These are phyloP conservation scores for Pseudozyma flocculosa DNA, from an alignment of 1,284 basidiomycete genomes.

Conservation along the genomic window DNA sequence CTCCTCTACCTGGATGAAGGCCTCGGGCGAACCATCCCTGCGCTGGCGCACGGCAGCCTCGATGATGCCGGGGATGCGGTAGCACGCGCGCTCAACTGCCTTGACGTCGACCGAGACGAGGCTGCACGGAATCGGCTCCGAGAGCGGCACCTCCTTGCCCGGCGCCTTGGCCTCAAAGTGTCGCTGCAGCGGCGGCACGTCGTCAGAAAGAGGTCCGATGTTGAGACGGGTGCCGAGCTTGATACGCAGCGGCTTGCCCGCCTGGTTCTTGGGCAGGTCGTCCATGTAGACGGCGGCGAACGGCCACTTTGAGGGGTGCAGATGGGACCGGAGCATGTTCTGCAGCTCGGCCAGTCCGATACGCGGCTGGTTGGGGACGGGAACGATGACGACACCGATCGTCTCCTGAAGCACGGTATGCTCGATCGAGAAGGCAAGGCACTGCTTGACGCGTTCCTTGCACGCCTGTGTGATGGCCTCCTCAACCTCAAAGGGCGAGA, in stretches of 20 bases:
- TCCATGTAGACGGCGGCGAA: constrained; percentile 58
- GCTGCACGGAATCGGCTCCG: constrained; percentile 55
- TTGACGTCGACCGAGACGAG: constrained; percentile 55
- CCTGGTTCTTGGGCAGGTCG: constrained; percentile 57
- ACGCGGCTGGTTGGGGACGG: constrained; percentile 54
- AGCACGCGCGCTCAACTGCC: constrained; percentile 57
- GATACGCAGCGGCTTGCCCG: constrained; percentile 57
- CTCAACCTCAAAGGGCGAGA: constrained; percentile 58
- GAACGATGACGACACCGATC: constrained; percentile 58
- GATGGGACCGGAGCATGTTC: constrained; percentile 54
- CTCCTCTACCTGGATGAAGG: constrained; percentile 57
- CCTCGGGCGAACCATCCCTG: constrained; percentile 55
- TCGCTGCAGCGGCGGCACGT: constrained; percentile 54
- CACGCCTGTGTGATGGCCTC: constrained; percentile 57
- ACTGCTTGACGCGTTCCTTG: constrained; percentile 56
- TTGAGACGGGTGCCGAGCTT: constrained; percentile 56
- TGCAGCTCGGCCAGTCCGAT: constrained; percentile 57
- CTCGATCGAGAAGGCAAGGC: constrained; percentile 56
- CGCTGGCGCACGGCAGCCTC: constrained; percentile 56
- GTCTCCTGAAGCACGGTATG: constrained; percentile 57
- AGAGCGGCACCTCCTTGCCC: constrained; percentile 53
- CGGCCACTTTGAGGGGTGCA: constrained; percentile 58
- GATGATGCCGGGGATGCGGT: constrained; percentile 57
- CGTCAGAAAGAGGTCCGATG: constrained; percentile 56
- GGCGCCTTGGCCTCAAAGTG: constrained; percentile 58